Base-by-base conservation (phyloP, 257 asterid genomes). In the Lavandula angustifolia region DNA sequence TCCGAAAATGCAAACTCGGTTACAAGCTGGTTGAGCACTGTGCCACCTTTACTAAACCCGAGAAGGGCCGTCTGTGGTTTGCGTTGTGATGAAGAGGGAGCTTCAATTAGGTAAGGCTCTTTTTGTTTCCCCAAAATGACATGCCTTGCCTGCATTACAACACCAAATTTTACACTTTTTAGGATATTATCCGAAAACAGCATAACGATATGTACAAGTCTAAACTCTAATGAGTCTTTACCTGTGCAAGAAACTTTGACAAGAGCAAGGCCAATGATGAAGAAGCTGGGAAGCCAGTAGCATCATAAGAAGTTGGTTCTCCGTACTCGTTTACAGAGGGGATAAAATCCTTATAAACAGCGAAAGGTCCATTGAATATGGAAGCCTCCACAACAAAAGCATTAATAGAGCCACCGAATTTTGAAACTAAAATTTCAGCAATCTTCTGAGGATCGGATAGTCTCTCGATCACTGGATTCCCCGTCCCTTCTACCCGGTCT, bases 11-110 rank as follows among this genome's bases (percentile, higher is more conserved):
- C 78, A 61, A 89, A 86, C 84, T 92, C 97, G 8, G 96, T 76
- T 41, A 87, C 46, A 40, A 92, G 88, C 96, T 92, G 99, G 77
- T 92, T 89, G 60, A 92, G 82, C 46, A 92, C 77, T 32, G 73
- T 76, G 14, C 99, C 97, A n/a, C 99, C 99, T 70, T 92, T 92
- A 27, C 99, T 92, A 51, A 92, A 92, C 70, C 99, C 99, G 46
- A 92, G 84, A 54, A 92, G 71, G 31, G 91, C 74, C 4, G 95
- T 87, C 80, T 76, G 81, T 49, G 92, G 91, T 67, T 76, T 83
- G 70, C 64, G 50, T 22, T 78, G 60, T 47, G 62, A 38, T 35
- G 86, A 68, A 3, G 89, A 50, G 31, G 88, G 53, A 33, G 81
- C 58, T 69, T 79, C 91, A 52, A 78, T 66, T 1, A 60, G 69